Base-by-base conservation (phyloP, 768 basidiomycete species). In the Naganishia onofrii region DNA sequence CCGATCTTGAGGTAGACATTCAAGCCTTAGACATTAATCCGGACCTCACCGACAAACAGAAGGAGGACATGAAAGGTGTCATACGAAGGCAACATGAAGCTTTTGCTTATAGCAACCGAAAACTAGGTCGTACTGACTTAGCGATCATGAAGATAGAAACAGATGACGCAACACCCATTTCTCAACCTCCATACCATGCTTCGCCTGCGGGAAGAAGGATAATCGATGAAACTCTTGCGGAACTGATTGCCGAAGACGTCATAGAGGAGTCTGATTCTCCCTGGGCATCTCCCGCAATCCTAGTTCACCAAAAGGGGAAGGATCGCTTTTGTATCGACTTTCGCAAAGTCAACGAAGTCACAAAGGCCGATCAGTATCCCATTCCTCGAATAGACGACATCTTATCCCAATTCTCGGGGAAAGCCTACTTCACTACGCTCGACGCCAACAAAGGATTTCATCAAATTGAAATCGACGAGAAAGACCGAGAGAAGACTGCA, bases 191-290 rank as follows among this genome's bases (percentile, higher is more conserved):
- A 31, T 69, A 69, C 55, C 67, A 69, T 69, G 67, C 64, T 32
- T 53, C 52, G 5, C 52, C 66, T 54, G 66, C 32, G 34, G 66
- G 51, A 53, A 21, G 51, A n/a, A 53, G 44, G 34, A 48, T 66
- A 23, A 66, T 36, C 36, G 36, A 36, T 36, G 36, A 36, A 36
- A 36, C 34, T 9, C 32, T 46, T 23, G 53, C 56, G n/a, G n/a
- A n/a, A n/a, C n/a, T n/a, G n/a, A n/a, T n/a, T n/a, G n/a, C n/a
- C n/a, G n/a, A n/a, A n/a, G n/a, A n/a, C n/a, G n/a, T n/a, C n/a
- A n/a, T n/a, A n/a, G n/a, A n/a, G n/a, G n/a, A n/a, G n/a, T n/a
- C 67, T 36, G 67, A 68, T 53, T 68, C 67, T 52, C 67, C 67
- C 28, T 68, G 67, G 67, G 67, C 67, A 54, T 53, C 67, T 19